Evolutionary conservation across 2,329 filamentous ascomycete genomes (phyloP).

Genomic region (Arthrobotrys iridis): DNA sequence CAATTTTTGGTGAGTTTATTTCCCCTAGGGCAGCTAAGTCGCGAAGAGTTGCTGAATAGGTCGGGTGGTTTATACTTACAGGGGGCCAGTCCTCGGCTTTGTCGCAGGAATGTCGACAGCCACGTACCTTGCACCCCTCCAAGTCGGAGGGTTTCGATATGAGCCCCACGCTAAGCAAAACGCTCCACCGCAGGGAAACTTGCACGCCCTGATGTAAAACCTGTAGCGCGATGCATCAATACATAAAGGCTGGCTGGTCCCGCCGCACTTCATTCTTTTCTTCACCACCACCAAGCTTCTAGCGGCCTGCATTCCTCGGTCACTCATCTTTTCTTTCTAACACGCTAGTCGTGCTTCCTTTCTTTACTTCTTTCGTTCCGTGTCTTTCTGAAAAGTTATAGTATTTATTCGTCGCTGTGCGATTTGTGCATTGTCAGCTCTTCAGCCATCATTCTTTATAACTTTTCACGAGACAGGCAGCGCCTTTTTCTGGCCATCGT

Average conservation of each 20-base stretch:
- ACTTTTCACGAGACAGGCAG: constrained; percentile 43
- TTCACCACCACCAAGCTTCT: constrained; percentile 36
- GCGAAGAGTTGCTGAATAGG: constrained; percentile 51
- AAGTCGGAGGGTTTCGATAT: constrained; percentile 44
- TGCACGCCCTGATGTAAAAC: constrained; percentile 18
- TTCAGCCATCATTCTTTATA: constrained; percentile 44
- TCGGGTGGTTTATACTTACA: constrained; percentile 13
- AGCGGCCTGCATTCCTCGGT: constrained; percentile 49
- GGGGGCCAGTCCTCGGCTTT: constrained; percentile 33
- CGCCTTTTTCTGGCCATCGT: constrained; percentile 32
- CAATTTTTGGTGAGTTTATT: constrained; percentile 5
- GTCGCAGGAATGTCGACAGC: constrained; percentile 52
- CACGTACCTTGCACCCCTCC: constrained; percentile 40
- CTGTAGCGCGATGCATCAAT: constrained; percentile 23
- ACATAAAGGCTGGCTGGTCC: constrained; percentile 50
- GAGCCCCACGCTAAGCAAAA: constrained; percentile 36
- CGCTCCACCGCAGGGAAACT: constrained; percentile 10
- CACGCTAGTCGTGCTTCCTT: constrained; percentile 52
- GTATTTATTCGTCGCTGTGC: constrained; percentile 48
- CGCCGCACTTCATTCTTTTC: constrained; percentile 31
- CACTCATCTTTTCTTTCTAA: constrained; percentile 38
- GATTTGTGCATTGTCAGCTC: constrained; percentile 32
- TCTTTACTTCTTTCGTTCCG: constrained; percentile 37
- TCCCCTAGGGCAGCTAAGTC: constrained; percentile 9
- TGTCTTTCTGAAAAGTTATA: constrained; percentile 18